Conservation (phyloP, 768 basidiomycete genomes). For the Tulasnella sp. region DNA sequence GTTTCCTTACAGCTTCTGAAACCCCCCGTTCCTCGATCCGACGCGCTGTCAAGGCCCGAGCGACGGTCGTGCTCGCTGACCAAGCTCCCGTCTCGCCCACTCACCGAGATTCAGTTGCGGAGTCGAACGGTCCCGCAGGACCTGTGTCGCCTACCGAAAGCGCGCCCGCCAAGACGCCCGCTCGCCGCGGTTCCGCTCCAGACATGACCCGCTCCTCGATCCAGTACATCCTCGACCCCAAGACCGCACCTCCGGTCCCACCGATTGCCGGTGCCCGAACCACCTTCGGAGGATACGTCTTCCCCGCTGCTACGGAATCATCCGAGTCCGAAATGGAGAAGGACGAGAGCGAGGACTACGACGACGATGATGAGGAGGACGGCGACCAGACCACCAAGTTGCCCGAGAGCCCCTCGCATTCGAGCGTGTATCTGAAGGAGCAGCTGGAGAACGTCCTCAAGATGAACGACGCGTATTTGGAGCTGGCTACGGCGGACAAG, state of each 20-base stretch:
- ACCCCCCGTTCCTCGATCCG: not conserved
- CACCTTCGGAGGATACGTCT: not conserved
- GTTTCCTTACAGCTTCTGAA: not conserved
- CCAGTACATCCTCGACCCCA: not conserved
- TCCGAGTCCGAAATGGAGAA: conserved; percentile 3
- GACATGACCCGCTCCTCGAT: not conserved
- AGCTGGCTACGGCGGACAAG: conserved; percentile 25
- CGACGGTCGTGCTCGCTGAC: not conserved
- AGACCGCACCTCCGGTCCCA: not conserved
- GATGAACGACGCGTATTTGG: conserved; percentile 31
- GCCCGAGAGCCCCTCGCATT: conserved; percentile 11
- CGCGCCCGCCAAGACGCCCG: not conserved
- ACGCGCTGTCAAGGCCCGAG: not conserved
- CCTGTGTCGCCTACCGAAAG: not conserved
- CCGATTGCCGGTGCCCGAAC: not conserved
- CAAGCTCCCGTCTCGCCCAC: not conserved
- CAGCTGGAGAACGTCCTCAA: conserved; percentile 32
- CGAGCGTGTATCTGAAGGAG: conserved; percentile 22
- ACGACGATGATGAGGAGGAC: not conserved
- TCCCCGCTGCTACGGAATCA: not conserved
- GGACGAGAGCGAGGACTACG: conserved; percentile 1
- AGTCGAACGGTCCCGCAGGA: not conserved
- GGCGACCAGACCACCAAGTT: conserved; percentile 5
- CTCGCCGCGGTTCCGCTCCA: conserved; percentile 1
- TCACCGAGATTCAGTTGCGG: not conserved